These are phyloP conservation scores for Petunia axillaris DNA, from an alignment of 257 asterid genomes.

Conservation along the genomic window DNA sequence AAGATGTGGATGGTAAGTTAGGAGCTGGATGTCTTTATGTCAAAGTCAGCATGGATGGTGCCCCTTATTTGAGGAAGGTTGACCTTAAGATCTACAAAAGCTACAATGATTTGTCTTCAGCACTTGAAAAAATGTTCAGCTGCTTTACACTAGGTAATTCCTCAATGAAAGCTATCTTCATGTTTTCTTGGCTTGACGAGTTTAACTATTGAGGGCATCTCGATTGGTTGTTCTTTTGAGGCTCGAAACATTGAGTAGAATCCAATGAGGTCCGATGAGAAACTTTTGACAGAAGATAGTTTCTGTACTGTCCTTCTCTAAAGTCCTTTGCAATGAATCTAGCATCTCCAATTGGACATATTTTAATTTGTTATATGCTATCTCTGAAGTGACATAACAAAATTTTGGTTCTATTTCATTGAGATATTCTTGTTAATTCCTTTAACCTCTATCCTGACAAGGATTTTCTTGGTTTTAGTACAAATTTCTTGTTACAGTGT, in stretches of 20 bases:
- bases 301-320: not conserved
- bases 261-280: too few relatives aligned
- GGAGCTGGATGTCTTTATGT: conserved; percentile 46
- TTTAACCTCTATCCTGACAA: too few relatives aligned
- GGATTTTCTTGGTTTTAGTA: too few relatives aligned
- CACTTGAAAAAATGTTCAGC: conserved; percentile 48
- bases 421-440: not conserved
- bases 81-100: conserved; percentile 43
- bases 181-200: too few relatives aligned
- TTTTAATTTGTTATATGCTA: not conserved
- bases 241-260: too few relatives aligned
- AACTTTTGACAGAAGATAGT: too few relatives aligned
- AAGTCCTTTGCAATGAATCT: not conserved
- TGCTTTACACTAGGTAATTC: conserved; percentile 40
- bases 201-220: too few relatives aligned
- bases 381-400: not conserved
- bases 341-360: not conserved
- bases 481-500: too few relatives aligned
- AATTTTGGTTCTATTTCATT: not conserved
- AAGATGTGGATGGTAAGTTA: conserved; percentile 35
- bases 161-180: not conserved
- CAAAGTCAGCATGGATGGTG: conserved; percentile 55
- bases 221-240: too few relatives aligned
- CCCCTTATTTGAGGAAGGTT: conserved; percentile 52
- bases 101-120: conserved; percentile 43